Evolutionary conservation across 495 filamentous ascomycete species (phyloP).

Genomic region (Penicillium odoratum): DNA sequence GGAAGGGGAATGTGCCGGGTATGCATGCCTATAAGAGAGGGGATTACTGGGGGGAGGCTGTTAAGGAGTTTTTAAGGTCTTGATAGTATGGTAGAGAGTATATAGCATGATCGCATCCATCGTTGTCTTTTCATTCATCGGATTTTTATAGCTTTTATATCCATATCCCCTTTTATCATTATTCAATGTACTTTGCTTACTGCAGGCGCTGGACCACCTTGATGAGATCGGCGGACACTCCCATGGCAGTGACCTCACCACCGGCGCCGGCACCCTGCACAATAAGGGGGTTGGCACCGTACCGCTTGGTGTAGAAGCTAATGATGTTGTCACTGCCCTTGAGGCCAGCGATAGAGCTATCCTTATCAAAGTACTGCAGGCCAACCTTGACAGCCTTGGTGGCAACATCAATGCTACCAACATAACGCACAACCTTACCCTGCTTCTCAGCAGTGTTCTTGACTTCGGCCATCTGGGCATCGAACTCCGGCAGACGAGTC

Average conservation of each 20-base stretch:
- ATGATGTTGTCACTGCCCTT: slow-evolving; percentile 99
- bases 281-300: slow-evolving; percentile 84
- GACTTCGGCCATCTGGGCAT: slow-evolving; percentile 76
- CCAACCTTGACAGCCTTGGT: slow-evolving; percentile 81
- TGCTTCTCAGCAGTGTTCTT: slow-evolving; percentile 76
- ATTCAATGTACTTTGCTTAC: slow-evolving; percentile 13
- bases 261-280: slow-evolving; percentile 94
- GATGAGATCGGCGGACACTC: slow-evolving; percentile 83
- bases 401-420: slow-evolving; percentile 85
- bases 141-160: slow-evolving; percentile 9
- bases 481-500: slow-evolving; percentile 70
- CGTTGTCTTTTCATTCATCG: slow-evolving; percentile 4
- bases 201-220: slow-evolving; percentile 66
- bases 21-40: slow-evolving; percentile 67
- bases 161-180: slow-evolving; percentile 12
- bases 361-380: slow-evolving; percentile 79
- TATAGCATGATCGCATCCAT: background rate
- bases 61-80: slow-evolving; percentile 57
- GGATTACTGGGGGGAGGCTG: slow-evolving; percentile 64
- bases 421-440: slow-evolving; percentile 91
- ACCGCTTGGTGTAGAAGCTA: slow-evolving; percentile 94
- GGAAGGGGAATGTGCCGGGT: slow-evolving; percentile 62
- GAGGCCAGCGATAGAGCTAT: slow-evolving; percentile 83
- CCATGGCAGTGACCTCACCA: slow-evolving; percentile 95
- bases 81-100: slow-evolving; percentile 5